Evolutionary conservation across 1,139 yeast genomes (phyloP).

Genomic region (Yamadazyma trypodendri): DNA sequence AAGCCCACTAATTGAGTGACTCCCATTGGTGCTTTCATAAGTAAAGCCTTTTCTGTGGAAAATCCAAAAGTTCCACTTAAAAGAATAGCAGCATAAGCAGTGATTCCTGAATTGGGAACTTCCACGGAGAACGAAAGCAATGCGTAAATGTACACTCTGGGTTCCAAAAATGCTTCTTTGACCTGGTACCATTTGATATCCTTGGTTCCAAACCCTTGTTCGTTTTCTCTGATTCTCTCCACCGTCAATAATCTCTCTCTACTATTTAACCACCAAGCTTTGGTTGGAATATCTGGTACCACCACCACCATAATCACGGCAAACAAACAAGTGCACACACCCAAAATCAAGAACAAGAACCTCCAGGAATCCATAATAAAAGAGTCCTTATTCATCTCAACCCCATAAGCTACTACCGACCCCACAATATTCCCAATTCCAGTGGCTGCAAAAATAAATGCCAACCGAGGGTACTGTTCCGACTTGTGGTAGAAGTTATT

Average conservation of each 20-base stretch:
- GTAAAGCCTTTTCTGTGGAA: conserved; percentile 24
- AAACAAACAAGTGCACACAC: conserved; percentile 31
- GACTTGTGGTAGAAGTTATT: conserved; percentile 22
- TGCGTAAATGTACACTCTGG: conserved; percentile 9
- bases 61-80: conserved; percentile 39
- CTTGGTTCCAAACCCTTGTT: conserved; percentile 30
- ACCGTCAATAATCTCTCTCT: conserved; percentile 30
- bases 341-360: conserved; percentile 42
- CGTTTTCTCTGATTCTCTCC: conserved; percentile 22
- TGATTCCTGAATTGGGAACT: conserved; percentile 27
- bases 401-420: conserved; percentile 23
- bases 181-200: conserved; percentile 24
- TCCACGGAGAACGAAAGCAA: conserved; percentile 23
- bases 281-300: conserved; percentile 44
- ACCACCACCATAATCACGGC: conserved; percentile 20
- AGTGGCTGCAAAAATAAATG: conserved; percentile 17
- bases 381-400: conserved; percentile 24
- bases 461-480: conserved; percentile 25
- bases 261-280: conserved; percentile 36
- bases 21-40: conserved; percentile 30
- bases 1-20: conserved; percentile 33
- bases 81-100: conserved; percentile 39
- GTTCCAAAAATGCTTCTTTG: conserved; percentile 22
- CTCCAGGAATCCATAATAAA: conserved; percentile 26
- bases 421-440: conserved; percentile 28